These are phyloP conservation scores for Epichloe coenophiala DNA, from an alignment of 2,329 filamentous ascomycete species.

Conservation along the genomic window DNA sequence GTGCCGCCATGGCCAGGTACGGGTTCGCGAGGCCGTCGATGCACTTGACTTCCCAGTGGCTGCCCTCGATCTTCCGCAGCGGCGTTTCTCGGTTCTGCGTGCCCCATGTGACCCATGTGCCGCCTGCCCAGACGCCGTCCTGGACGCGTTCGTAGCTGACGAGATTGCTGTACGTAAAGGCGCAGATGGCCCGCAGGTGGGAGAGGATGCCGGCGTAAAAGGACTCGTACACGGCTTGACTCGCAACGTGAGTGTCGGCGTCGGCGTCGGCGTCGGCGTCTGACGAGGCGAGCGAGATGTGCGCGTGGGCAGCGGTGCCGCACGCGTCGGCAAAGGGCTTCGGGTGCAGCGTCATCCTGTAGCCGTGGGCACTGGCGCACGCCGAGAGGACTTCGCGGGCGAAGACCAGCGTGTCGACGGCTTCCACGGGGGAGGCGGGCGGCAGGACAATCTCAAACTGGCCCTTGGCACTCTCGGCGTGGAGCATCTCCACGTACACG, in stretches of 20 bases:
- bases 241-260: background rate
- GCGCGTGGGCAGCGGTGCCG: conserved; percentile 56
- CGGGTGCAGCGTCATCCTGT: conserved; percentile 60
- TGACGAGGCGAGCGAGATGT: conserved; percentile 49
- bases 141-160: conserved; percentile 55
- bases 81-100: conserved; percentile 69
- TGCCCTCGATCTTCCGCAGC: conserved; percentile 49
- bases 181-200: conserved; percentile 52
- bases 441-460: conserved; percentile 70
- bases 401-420: conserved; percentile 59
- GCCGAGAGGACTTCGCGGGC: conserved; percentile 55
- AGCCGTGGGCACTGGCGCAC: conserved; percentile 46
- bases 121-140: conserved; percentile 66
- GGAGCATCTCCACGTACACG: conserved; percentile 58
- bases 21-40: conserved; percentile 71
- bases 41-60: conserved; percentile 67
- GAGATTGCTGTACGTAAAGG: conserved; percentile 53
- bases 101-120: conserved; percentile 67
- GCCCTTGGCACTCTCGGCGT: conserved; percentile 58
- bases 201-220: conserved; percentile 63
- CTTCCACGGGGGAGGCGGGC: conserved; percentile 48
- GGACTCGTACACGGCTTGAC: conserved; percentile 35
- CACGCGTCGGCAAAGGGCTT: conserved; percentile 46
- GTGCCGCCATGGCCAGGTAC: conserved; percentile 42
- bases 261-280: conserved; percentile 11